Base-by-base conservation (phyloP, 768 basidiomycete genomes). In the Porphyrellus cyaneotinctus region DNA sequence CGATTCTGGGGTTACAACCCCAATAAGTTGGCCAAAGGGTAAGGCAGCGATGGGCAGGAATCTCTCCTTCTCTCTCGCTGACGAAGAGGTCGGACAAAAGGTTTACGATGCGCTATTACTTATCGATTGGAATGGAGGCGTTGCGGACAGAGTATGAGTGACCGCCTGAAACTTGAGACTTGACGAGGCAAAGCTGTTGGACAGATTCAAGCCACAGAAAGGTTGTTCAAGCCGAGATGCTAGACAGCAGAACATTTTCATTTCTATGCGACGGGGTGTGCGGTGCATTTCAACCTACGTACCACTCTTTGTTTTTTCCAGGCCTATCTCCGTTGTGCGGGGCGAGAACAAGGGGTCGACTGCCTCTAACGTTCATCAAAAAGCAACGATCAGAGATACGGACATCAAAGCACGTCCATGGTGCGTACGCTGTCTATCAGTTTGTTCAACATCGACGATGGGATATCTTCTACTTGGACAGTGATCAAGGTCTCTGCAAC, bases 131-230 rank as follows among this genome's bases (percentile, higher is more conserved):
- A 43, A 47, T 3, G 59, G 31, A 11, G 35, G 45, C 15, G 33
- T 44, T 12, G 58, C 42, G 2, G n/a, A n/a, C 4, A 43, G 54
- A 28, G 20, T 50, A 30, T 50, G 46, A 4, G 51, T 57, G 26
- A 32, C 43, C 4, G 18, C 39, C 22, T 56, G 24, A 39, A 4
- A n/a, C 41, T 51, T 56, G 24, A 39, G 4, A n/a, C 41, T 51
- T n/a, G 49, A 53, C 9, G 30, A 18, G 0, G 42, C 47, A 11
- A 23, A 41, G 10, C 18, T 60, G 32, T 47, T 49, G 36, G 35
- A 46, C 2, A 0, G 14, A 26, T 26, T 26, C 33, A 8, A 49
- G 17, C 41, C 42, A 9, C 23, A 50, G n/a, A 43, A 32, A 49
- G 10, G 28, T 4, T 47, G 32, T 50, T 49, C 17, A 56, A 38